Evolutionary conservation across 2,329 filamentous ascomycete species (phyloP), one percentile per base, ranked within the genome.

Genomic region (Aureobasidium subglaciale): DNA sequence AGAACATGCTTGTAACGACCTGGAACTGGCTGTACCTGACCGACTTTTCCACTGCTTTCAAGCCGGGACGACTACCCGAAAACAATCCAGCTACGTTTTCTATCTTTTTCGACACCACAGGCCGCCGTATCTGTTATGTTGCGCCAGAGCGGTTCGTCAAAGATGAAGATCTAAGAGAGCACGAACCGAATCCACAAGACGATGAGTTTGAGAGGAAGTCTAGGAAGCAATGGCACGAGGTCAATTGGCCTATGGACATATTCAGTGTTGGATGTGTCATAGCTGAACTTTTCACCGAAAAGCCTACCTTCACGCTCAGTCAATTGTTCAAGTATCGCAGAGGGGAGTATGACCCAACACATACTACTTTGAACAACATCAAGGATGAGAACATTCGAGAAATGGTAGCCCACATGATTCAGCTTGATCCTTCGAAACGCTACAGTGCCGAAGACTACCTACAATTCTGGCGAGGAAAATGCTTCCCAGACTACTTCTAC

Each of bases 11-110:
- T 45, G 92, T 99, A 49, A 99, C 93, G 0, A 97, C 93, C 6
- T 99, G 93, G 93, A 96, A 97, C 73, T 99, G 95, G 93, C 79
- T 99, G 2, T 99, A 97, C 68, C 79, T 99, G 34, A 86, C 91
- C n/a, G 93, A 99, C 70, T 99, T 97, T 69, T 96, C 92, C 4
- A 90, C 92, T 0, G 86, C 88, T 0, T 97, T 95, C 75, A 99
- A 99, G 67, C 93, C 91, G 10, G 88, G 91, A 5, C 89, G 90
- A 70, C 77, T 99, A 2, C 93, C 93, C 2, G 92, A 96, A 69
- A 91, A 99, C 65, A 97, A 99, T 65, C 93, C 93, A 1, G 91
- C 90, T 15, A 90, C 97, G 65, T 99, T 97, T 66, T 96, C 91
- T 1, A 97, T 96, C 71, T 99, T 92, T 68, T 99, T 97, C 64